Evolutionary conservation across 2,329 filamentous ascomycete genomes (phyloP).

Genomic region (Blastomyces emzantsi): DNA sequence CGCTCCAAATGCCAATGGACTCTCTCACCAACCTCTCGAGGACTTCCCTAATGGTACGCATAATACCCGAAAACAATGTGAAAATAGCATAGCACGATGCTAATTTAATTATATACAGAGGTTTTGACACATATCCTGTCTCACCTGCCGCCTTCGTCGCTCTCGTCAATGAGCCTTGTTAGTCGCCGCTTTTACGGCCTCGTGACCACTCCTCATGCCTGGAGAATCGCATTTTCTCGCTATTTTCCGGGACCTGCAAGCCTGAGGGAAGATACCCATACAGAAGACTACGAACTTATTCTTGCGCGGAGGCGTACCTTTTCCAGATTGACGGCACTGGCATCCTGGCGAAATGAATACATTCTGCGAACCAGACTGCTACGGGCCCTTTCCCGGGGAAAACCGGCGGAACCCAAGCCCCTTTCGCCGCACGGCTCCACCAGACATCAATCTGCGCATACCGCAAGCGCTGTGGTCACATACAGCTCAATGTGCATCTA

Average conservation of each 20-base stretch:
- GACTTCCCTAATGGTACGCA: constrained; percentile 69
- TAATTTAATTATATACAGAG: constrained; percentile 48
- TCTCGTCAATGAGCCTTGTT: constrained; percentile 73
- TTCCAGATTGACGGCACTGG: constrained; percentile 66
- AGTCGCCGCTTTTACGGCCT: constrained; percentile 79
- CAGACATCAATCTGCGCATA: constrained; percentile 50
- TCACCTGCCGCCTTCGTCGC: constrained; percentile 75
- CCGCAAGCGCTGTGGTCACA: constrained; percentile 64
- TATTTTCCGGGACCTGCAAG: constrained; percentile 73
- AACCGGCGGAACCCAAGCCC: constrained; percentile 51
- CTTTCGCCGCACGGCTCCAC: constrained; percentile 45
- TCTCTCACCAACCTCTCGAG: constrained; percentile 43
- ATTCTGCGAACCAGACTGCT: constrained; percentile 77
- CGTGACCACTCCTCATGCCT: constrained; percentile 85
- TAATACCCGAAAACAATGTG: not conserved
- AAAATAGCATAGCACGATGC: constrained; percentile 11
- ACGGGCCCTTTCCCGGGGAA: constrained; percentile 71
- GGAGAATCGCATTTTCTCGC: constrained; percentile 84
- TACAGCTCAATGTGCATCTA: constrained; percentile 79
- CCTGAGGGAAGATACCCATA: constrained; percentile 37
- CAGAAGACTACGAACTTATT: constrained; percentile 46
- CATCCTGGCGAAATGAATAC: constrained; percentile 97
- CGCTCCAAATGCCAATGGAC: constrained; percentile 34
- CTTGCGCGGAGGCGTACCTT: constrained; percentile 71
- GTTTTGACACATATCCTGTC: constrained; percentile 86